Conservation (phyloP, 2,329 filamentous ascomycete species). For the Ophiostoma ulmi region DNA sequence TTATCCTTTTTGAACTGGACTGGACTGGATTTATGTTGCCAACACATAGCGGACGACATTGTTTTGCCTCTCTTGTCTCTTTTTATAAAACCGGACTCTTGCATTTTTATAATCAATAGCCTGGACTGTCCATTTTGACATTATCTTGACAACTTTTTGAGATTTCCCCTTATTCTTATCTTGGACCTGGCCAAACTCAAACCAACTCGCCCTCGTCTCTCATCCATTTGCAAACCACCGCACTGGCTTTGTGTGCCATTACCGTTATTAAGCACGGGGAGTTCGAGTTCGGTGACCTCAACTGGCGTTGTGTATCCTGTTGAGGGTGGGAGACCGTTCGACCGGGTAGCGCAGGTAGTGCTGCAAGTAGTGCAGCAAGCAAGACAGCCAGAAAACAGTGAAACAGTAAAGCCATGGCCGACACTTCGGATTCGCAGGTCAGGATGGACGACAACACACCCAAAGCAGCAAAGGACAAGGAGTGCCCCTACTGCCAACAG, state of each 20-base stretch:
- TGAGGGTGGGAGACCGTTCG: conserved; percentile 8
- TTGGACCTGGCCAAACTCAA: neutral
- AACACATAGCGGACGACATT: conserved; percentile 3
- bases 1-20: neutral
- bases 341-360: neutral
- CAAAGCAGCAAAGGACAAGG: conserved; percentile 71
- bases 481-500: conserved; percentile 82
- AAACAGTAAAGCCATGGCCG: neutral
- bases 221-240: neutral
- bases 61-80: conserved; percentile 12
- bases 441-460: conserved; percentile 33
- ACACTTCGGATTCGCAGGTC: neutral
- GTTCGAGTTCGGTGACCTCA: conserved; percentile 11
- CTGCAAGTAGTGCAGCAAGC: neutral
- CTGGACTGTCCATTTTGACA: neutral
- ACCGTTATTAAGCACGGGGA: neutral
- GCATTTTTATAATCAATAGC: neutral
- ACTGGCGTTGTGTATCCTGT: conserved; percentile 5
- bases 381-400: neutral
- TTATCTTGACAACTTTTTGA: neutral
- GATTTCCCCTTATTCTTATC: neutral
- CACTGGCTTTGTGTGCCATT: conserved; percentile 1
- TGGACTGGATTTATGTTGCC: conserved; percentile 4
- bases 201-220: neutral
- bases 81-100: neutral